Evolutionary conservation across 768 basidiomycete genomes (phyloP), one percentile per base, ranked within the genome.

Genomic region (Gloeopeniophorella convolvens): DNA sequence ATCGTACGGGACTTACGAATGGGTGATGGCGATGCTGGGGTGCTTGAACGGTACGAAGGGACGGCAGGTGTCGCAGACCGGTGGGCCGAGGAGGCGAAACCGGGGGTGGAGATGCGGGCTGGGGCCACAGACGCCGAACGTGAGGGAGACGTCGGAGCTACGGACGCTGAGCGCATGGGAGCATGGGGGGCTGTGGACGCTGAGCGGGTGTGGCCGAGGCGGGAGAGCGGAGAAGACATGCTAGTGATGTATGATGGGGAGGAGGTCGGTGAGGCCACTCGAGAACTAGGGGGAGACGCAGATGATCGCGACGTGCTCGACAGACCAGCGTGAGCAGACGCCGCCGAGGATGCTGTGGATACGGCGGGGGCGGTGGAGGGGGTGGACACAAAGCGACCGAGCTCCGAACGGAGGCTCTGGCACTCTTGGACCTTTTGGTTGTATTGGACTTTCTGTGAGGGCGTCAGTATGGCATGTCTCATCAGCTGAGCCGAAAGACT

Each of bases 351-450:
- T 41, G 55, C 45, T 42, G 42, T 48, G 37, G 46, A 48, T 5
- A 48, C 31, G 37, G 54, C 18, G 4, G 37, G 46, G n/a, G 51
- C 13, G 18, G 30, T 42, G 23, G 46, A 13, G 40, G 34, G 36
- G 35, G 26, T 55, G 54, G 55, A 13, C 43, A 37, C 42, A 46
- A 48, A 50, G 55, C 57, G 57, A 42, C 55, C 36, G 50, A 58
- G 57, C 24, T 58, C 57, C 18, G 42, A 34, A 8, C 57, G 57
- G 55, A 58, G 57, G 45, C 50, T 49, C 50, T 45, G 54, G 31
- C 57, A 56, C 50, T 58, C 57, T 51, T 56, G 54, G 42, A 56
- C 55, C 57, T 58, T 58, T 58, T 58, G 57, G 33, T 51, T 56
- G 44, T 52, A 50, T 42, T 48, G 46, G 45, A 43, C 43, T 50